Base-by-base conservation (phyloP, 192 early-diverging fungal genomes). In the Coemansia sp. region DNA sequence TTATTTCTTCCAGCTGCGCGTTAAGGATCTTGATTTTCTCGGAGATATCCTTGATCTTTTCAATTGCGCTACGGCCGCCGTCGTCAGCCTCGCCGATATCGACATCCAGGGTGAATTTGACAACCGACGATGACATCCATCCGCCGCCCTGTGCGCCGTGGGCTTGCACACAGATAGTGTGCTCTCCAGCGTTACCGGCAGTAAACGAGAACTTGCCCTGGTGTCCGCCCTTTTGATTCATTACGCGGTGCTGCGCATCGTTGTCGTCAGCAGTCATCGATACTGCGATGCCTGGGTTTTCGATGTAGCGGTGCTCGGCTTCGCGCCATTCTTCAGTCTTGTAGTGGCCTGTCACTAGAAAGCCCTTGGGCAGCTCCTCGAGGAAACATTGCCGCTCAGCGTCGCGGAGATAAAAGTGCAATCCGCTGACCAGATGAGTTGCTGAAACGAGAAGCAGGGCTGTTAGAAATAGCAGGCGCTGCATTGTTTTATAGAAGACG, bases 371-470 rank as follows among this genome's bases (percentile, higher is more conserved):
- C 29, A 98, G 83, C 65, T 98, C 95, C 72, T 98, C 96, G 13
- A 93, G 83, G 64, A 98, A 98, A 81, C 96, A 98, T 69, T 92
- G 88, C 72, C 90, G 87, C 63, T 95, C 91, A 48, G 75, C 79
- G 51, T 93, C 93, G 61, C 93, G 94, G 18, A 97, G 86, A 67
- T 95, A 97, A 69, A 98, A 97, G 75, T 97, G 92, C 59, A 98
- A 85, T 13, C 88, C 90, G 57, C 63, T 75, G 49, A 58, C 56
- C 9, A 75, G 55, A 56, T 61, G 71, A 49, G 73, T 51, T 21
- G 63, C 33, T 6, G 48, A 51, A 7, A 51, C 25, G 25, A 51
- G 48, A 8, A 68, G 33, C 40, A 83, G 57, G 18, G 77, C 35
- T 21, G 72, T 66, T 23, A 73, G 33, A 9, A 74, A 48, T 21